Conservation (phyloP, 225 moss, liverwort and hornwort species). For the Rhytidiadelphus loreus region DNA sequence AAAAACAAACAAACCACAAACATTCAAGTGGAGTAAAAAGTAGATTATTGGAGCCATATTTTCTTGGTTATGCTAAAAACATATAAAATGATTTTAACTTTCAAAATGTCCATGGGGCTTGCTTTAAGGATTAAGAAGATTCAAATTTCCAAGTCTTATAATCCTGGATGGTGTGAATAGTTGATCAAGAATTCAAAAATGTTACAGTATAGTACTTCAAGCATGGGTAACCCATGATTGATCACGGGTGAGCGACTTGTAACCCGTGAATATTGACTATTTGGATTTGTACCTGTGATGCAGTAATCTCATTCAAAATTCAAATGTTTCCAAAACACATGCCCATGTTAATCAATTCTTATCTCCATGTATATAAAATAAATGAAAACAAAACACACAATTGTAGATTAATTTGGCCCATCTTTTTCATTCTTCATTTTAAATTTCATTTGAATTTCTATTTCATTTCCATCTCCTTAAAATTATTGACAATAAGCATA, state of each 20-base stretch:
- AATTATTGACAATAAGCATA: no score
- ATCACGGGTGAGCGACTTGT: neutral
- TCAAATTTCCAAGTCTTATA: no score
- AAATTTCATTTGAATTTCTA: no score
- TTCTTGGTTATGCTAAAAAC: neutral
- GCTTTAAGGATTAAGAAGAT: no score
- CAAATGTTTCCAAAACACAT: neutral
- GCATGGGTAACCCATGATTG: neutral
- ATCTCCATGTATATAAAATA: neutral
- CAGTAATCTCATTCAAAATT: neutral
- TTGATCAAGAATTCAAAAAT: neutral
- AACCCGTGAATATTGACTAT: neutral
- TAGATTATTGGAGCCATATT: no score
- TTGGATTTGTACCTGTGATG: neutral
- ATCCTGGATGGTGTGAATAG: neutral
- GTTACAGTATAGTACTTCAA: neutral
- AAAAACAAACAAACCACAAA: no score
- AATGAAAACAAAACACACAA: neutral
- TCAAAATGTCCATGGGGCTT: no score
- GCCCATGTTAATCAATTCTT: neutral
- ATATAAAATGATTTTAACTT: neutral
- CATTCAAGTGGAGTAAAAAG: no score
- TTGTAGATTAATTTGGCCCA: neutral
- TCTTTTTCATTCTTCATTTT: no score
- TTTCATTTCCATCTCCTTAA: no score